phyloP scores from a whole-genome alignment of 345 rosid species.

The Streptanthus diversifolius region DNA sequence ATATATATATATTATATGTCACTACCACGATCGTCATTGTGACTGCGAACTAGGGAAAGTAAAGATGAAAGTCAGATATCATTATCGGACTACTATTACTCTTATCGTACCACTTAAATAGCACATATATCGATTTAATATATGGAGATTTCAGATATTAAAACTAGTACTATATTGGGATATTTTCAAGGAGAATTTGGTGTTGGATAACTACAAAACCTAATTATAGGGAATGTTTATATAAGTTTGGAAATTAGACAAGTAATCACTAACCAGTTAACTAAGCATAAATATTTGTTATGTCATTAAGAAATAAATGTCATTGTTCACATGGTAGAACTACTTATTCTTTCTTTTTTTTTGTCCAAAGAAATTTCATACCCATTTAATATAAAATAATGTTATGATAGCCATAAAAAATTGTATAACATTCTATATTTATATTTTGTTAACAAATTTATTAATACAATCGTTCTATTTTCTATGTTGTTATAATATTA shows the following conservation, averaged over 20 bases:
- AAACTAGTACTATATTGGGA: background rate
- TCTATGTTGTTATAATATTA: too few species aligned
- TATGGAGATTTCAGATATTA: background rate
- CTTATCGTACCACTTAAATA: slow-evolving; percentile 6
- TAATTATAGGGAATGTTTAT: background rate
- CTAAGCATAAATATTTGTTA: background rate
- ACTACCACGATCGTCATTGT: slow-evolving; percentile 24
- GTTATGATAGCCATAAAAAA: too few species aligned
- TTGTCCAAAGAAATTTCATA: too few species aligned
- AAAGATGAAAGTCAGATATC: slow-evolving; percentile 12
- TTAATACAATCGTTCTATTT: too few species aligned
- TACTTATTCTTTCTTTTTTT: too few species aligned
- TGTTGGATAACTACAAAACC: background rate
- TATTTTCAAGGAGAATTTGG: background rate
- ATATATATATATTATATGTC: background rate
- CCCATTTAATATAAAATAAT: too few species aligned
- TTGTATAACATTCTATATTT: too few species aligned
- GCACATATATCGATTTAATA: background rate
- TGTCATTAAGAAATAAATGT: background rate
- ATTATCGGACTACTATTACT: slow-evolving; percentile 8
- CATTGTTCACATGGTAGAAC: background rate
- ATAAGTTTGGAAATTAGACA: background rate
- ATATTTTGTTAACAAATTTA: too few species aligned
- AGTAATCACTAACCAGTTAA: background rate
- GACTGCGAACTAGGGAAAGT: background rate